phyloP scores from a whole-genome alignment of 2,329 filamentous ascomycete genomes.

The Penicillium sp. region DNA sequence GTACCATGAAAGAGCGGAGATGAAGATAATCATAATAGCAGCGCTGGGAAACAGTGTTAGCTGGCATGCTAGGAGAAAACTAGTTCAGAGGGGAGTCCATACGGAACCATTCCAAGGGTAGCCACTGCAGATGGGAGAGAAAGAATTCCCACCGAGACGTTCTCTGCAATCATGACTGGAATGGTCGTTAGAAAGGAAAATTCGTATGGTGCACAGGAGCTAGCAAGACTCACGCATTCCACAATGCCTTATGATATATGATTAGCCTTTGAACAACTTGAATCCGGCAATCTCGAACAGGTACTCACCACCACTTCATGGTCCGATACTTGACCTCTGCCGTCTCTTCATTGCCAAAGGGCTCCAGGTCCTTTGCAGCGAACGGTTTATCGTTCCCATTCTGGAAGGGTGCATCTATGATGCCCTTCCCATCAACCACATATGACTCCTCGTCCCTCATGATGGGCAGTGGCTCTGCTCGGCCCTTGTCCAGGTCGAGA shows the following conservation, averaged over 20 bases:
- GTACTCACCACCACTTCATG: constrained; percentile 44
- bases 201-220: background rate
- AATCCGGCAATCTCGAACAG: background rate
- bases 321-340: constrained; percentile 51
- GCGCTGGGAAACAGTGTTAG: constrained; percentile 34
- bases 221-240: constrained; percentile 11
- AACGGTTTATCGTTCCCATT: constrained; percentile 19
- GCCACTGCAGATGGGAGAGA: constrained; percentile 55
- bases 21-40: constrained; percentile 51
- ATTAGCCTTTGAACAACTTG: background rate
- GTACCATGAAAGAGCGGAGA: constrained; percentile 57
- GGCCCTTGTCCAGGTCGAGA: constrained; percentile 5
- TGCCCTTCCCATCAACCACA: constrained; percentile 10
- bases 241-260: constrained; percentile 15
- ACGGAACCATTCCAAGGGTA: constrained; percentile 54
- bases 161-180: constrained; percentile 57
- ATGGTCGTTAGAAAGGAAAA: too few relatives aligned
- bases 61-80: background rate
- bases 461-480: constrained; percentile 5
- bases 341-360: constrained; percentile 39
- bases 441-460: constrained; percentile 21
- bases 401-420: constrained; percentile 11
- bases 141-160: constrained; percentile 57
- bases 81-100: constrained; percentile 23
- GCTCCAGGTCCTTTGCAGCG: constrained; percentile 27